phyloP scores from a whole-genome alignment of 495 filamentous ascomycete genomes.

The Penicillium coffeae region DNA sequence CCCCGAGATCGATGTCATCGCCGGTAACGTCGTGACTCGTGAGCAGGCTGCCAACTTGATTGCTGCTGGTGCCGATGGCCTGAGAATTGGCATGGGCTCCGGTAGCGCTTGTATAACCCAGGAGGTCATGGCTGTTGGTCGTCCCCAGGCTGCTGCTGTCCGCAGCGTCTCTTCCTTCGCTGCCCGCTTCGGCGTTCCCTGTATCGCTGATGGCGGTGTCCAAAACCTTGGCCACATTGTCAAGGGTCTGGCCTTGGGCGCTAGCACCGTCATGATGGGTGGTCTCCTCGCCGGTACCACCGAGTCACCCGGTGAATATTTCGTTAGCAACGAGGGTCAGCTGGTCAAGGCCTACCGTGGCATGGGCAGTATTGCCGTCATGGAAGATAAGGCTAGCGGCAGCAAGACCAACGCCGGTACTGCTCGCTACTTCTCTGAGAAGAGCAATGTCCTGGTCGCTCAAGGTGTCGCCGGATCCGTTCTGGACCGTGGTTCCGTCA shows the following conservation, averaged over 20 bases:
- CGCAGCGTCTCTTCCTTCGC: conserved; percentile 86
- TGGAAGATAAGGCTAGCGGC: conserved; percentile 97
- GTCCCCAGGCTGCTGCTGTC: conserved; percentile 90
- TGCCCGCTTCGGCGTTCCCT: conserved; percentile 90
- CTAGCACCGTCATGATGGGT: conserved; percentile 98
- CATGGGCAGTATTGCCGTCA: conserved; percentile 97
- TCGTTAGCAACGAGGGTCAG: conserved; percentile 90
- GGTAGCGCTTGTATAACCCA: conserved; percentile 98
- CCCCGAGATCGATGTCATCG: conserved; percentile 89
- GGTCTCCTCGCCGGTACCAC: conserved; percentile 95
- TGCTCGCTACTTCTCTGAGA: conserved; percentile 97
- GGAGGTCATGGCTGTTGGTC: conserved; percentile 98
- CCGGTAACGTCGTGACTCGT: conserved; percentile 94
- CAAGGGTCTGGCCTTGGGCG: conserved; percentile 92
- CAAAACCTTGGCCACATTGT: conserved; percentile 99
- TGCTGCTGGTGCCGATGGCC: conserved; percentile 89
- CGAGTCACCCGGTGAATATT: conserved; percentile 95
- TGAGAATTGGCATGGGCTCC: conserved; percentile 98
- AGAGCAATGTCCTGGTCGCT: conserved; percentile 87
- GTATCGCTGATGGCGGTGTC: conserved; percentile 95
- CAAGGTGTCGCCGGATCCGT: conserved; percentile 89
- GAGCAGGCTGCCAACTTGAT: conserved; percentile 92
- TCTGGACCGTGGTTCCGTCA: conserved; percentile 72
- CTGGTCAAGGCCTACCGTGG: conserved; percentile 98
- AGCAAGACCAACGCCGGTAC: conserved; percentile 88